phyloP scores from a whole-genome alignment of 2,329 filamentous ascomycete genomes.

The Paecilomyces sp. region DNA sequence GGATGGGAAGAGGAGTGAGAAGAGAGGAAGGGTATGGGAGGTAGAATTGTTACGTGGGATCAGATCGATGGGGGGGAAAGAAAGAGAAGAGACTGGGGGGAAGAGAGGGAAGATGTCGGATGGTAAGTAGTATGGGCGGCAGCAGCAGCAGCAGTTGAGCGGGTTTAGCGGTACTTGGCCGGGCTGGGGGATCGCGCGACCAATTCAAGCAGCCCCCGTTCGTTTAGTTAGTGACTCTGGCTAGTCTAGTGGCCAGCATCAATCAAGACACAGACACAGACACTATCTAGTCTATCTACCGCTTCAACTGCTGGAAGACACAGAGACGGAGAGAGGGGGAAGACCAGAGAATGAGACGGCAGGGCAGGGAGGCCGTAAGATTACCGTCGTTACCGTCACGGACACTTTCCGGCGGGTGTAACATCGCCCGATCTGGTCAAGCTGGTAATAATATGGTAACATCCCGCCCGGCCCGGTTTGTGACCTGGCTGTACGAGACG shows the following conservation, averaged over 20 bases:
- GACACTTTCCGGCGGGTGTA: too few species aligned
- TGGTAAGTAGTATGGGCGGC: neutral
- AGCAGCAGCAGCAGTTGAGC: neutral
- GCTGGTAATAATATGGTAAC: too few species aligned
- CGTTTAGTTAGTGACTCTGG: too few species aligned
- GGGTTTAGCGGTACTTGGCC: neutral
- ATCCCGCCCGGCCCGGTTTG: too few species aligned
- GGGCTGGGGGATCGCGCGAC: neutral
- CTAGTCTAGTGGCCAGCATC: neutral
- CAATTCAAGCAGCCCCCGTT: neutral
- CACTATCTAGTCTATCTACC: too few species aligned
- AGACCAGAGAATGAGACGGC: neutral
- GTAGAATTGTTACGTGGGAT: neutral
- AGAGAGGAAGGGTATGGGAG: neutral
- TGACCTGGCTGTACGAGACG: too few species aligned
- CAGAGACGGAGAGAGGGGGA: neutral
- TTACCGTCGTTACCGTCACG: too few species aligned
- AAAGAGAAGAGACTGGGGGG: neutral
- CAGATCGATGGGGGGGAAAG: neutral
- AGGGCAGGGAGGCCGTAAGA: too few species aligned
- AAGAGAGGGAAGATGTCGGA: neutral
- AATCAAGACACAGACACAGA: too few species aligned
- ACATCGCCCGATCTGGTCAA: too few species aligned
- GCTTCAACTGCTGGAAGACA: too few species aligned
- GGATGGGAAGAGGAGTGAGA: neutral